These are phyloP conservation scores for Huntiella abstrusa DNA, from an alignment of 2,329 filamentous ascomycete genomes.

Conservation along the genomic window DNA sequence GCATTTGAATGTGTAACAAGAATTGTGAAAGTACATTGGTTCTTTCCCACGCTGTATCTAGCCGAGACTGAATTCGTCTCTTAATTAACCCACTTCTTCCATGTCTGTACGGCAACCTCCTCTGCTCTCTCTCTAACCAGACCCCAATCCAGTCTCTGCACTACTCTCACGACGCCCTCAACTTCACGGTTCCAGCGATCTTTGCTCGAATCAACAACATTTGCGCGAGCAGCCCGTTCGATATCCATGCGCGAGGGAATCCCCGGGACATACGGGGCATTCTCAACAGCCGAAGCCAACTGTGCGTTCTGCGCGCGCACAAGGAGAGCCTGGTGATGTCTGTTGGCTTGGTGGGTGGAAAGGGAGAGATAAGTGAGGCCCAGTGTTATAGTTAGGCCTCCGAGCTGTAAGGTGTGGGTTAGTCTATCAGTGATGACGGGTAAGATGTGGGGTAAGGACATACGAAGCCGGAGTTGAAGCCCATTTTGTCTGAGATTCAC, in stretches of 20 bases:
- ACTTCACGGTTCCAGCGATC: slow-evolving; percentile 63
- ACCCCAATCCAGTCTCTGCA: slow-evolving; percentile 47
- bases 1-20: too few relatives aligned
- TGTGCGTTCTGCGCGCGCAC: slow-evolving; percentile 38
- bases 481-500: slow-evolving; percentile 30
- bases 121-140: slow-evolving; percentile 41
- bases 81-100: neutral
- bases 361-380: slow-evolving; percentile 54
- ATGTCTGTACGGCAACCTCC: slow-evolving; percentile 14
- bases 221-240: slow-evolving; percentile 31
- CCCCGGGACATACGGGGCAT: slow-evolving; percentile 24
- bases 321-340: slow-evolving; percentile 36
- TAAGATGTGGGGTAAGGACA: slow-evolving; percentile 16
- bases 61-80: too few relatives aligned
- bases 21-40: too few relatives aligned
- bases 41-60: too few relatives aligned
- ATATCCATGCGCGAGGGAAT: slow-evolving; percentile 32
- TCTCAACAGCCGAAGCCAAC: slow-evolving; percentile 33
- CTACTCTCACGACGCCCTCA: slow-evolving; percentile 44
- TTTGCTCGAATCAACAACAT: slow-evolving; percentile 49
- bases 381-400: slow-evolving; percentile 58
- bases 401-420: slow-evolving; percentile 31
- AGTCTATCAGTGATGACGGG: neutral
- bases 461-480: slow-evolving; percentile 59
- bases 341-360: slow-evolving; percentile 49